Base-by-base conservation (phyloP, 768 basidiomycete species). In the Pleurotus eryngii region DNA sequence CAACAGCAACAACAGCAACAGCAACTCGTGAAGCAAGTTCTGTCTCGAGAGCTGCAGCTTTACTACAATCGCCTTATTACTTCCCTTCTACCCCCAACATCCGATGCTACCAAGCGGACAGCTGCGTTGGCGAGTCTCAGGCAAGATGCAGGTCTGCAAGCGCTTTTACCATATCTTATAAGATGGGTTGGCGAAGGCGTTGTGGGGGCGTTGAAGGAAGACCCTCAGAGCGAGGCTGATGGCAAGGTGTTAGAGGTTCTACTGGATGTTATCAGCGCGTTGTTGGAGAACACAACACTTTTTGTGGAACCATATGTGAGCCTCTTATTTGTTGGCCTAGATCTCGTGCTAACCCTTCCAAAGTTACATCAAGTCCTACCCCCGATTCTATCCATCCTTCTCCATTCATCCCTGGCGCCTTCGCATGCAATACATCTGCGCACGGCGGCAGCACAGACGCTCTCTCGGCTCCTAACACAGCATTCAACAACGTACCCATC, bases 251-350 rank as follows among this genome's bases (percentile, higher is more conserved):
- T 99, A 2, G 91, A 91, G 60, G 86, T 93, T 26, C 74, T 94
- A 59, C 73, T 98, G 59, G 92, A 94, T 60, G 91, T 92, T 15
- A 84, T 94, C 43, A 81, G 87, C 58, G 91, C 94, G 2, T 77
- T 98, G 12, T 73, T 97, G 49, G 89, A 90, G 55, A 99, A 98
- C 70, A 76, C 81, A 27, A 89, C 90, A 0, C 76, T 99, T 4
- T 98, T 98, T 67, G 85, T 98, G 20, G 97, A 99, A 71, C 97
- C 96, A 45, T 98, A 97, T 68, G 95, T 97, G 65, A 67, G 92
- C 80, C 26, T 20, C 8, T 26, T 22, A 37, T 49, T 37, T 4
- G 14, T 3, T 42, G 40, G 26, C 12, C 17, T 47, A 49, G n/a
- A 46, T 20, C 12, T 42, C 26, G 15, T 17, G 42, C 43, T n/a